A percentile compares a stretch with the other conserved stretches of the same genome.
Conservation (phyloP, 306 rosid genomes). For the Gastrolobium villosum region DNA sequence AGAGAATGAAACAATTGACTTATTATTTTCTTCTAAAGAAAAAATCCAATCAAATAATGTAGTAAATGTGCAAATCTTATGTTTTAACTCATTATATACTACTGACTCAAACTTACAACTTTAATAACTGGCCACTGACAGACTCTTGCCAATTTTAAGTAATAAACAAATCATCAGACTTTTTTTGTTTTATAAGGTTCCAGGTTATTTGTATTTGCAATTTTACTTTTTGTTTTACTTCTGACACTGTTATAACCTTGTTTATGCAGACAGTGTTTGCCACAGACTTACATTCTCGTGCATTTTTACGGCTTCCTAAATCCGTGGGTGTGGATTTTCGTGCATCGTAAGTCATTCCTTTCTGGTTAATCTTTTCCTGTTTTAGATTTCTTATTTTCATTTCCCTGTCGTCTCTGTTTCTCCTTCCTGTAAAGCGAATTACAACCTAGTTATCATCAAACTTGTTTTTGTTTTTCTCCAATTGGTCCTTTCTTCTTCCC, state of each 20-base stretch:
- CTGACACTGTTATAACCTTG: conserved; percentile 40
- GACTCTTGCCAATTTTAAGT: conserved; percentile 3
- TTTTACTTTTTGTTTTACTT: conserved; percentile 32
- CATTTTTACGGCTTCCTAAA: conserved; percentile 91
- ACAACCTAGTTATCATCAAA: background rate
- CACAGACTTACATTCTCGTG: conserved; percentile 93
- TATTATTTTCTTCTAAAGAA: conserved; percentile 15
- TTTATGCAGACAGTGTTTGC: conserved; percentile 90
- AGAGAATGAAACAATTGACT: conserved; percentile 5
- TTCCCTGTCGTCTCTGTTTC: background rate
- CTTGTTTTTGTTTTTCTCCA: background rate
- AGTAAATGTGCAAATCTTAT: conserved; percentile 25
- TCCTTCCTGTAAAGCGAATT: conserved; percentile 29
- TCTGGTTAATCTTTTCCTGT: background rate
- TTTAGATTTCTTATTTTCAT: conserved; percentile 27
- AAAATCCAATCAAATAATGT: conserved; percentile 31
- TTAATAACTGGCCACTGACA: background rate
- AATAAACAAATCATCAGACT: background rate
- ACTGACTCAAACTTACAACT: background rate
- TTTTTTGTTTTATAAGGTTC: background rate
- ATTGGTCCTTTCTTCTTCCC: conserved; percentile 3
- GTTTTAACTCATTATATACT: background rate
- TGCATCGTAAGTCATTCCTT: conserved; percentile 84
- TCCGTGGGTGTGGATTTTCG: conserved; percentile 97
- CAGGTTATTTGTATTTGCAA: conserved; percentile 22